Conservation (phyloP, 176 grass and related monocot genomes). For the Oryza glumipatula region DNA sequence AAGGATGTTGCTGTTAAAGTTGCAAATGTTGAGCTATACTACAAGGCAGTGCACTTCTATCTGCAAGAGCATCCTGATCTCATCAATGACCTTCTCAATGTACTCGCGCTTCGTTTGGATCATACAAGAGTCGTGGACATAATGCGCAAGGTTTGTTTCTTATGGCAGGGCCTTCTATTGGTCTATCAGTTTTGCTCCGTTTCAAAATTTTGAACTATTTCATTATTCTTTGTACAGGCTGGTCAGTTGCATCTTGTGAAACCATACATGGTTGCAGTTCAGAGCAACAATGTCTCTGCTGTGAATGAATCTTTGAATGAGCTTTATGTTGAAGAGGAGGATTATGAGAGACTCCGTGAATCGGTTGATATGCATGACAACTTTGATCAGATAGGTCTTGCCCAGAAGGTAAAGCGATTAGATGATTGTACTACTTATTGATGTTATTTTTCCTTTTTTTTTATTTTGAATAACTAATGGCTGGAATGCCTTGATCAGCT, state of each 20-base stretch:
- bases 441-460: not conserved
- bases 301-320: constrained; percentile 97
- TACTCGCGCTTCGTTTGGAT: constrained; percentile 89
- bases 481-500: constrained; percentile 57
- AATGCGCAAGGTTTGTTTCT: constrained; percentile 78
- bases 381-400: constrained; percentile 99
- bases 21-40: constrained; percentile 95
- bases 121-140: constrained; percentile 98
- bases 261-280: constrained; percentile 98
- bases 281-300: constrained; percentile 96
- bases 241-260: constrained; percentile 92
- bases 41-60: constrained; percentile 98
- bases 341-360: constrained; percentile 90
- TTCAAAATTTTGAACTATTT: constrained; percentile 22
- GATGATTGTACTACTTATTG: constrained; percentile 5
- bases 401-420: constrained; percentile 73
- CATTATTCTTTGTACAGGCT: constrained; percentile 64
- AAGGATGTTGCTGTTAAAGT: constrained; percentile 95
- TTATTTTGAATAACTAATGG: constrained; percentile 10
- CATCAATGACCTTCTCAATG: constrained; percentile 93
- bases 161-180: not conserved
- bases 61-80: constrained; percentile 97
- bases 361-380: constrained; percentile 98
- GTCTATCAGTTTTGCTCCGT: not conserved
- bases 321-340: constrained; percentile 96